Base-by-base conservation (phyloP, 2,329 filamentous ascomycete species). In the Aspergillus sp. region DNA sequence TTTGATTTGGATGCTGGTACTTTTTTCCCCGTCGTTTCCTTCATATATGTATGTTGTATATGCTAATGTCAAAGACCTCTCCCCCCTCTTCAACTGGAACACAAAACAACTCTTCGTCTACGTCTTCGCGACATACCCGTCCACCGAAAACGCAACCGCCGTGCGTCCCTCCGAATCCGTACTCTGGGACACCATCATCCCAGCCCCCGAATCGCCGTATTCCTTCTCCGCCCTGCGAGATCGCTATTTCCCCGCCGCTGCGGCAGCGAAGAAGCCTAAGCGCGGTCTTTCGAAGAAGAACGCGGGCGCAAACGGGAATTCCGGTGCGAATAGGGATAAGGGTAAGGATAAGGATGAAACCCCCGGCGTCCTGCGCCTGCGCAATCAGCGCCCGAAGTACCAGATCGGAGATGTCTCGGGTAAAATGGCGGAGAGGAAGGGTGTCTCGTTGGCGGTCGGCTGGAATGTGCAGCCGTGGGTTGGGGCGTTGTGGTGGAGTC, bases 401-500 rank as follows among this genome's bases (percentile, higher is more conserved):
- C 86, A 94, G 57, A 91, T 98, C 63, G 93, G 88, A 4, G 86
- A 95, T 58, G 83, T 89, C 8, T 74, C 73, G 8, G 83, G 88
- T 40, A 79, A 78, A 58, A 71, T 96, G 44, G 82, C 84, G 28
- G 72, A 81, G 51, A 69, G 77, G 30, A 67, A 72, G 31, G 78
- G 91, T 55, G 85, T 89, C 35, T 79, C 75, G 17, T 67, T 98
- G 41, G 78, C 80, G 49, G 67, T 96, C 33, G 81, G 91, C 54
- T 98, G 93, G 77, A 96, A 96, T 63, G 82, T 96, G 39, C 91
- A 98, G 69, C 91, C 91, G 19, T 96, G 89, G 85, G 86, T 98
- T 8, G 91, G 91, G 10, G 63, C 81, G 32, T 62, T 96, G 58
- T 82, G 82, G 26, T 98, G 91, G 91, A 80, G 82, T 51, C 68